Base-by-base conservation (phyloP, 2,329 filamentous ascomycete species). In the Erysiphe neolycopersici region DNA sequence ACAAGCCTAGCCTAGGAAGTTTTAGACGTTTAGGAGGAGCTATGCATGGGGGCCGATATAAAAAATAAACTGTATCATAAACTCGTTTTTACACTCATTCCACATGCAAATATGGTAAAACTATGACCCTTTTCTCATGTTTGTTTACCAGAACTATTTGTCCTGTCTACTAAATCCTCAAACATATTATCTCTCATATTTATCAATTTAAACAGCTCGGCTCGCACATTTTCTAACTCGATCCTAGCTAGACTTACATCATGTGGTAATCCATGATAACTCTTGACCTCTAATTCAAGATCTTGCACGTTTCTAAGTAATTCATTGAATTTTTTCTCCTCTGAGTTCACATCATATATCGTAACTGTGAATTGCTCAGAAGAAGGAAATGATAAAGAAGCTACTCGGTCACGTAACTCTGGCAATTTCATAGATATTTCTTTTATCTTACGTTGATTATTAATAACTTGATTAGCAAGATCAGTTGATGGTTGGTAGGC, bases 11-110 rank as follows among this genome's bases (percentile, higher is more conserved):
- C 39, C 59, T 83, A 36, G 72, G 76, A 5, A 75, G 80, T 54
- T 71, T 83, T 56, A 76, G 77, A 5, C 65, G 78, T 45, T 59
- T 83, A 4, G 75, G 75, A 39, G 77, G 76, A n/a, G 77, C 78
- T 31, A 76, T 79, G 14, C 64, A 74, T 38, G 72, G 65, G 61
- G 46, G 44, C 36, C 49, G 54, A 32, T 51, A 53, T 41, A 74
- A 74, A 57, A 65, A 70, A 51, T 64, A 61, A 50, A 40, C 26
- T 39, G 41, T 31, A 19, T 33, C 38, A 4, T 5, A 36, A 18
- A 6, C 1, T 18, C 16, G 3, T 18, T 18, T 16, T 11, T 37
- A 37, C 16, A 37, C 16, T 5, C n/a, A 33, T 33, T 33, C n/a
- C n/a, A 5, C 6, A 5, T 9, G 4, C 22, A 26, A 26, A 26